Conservation (phyloP, 1,284 basidiomycete species). For the Clitocybe nebularis region DNA sequence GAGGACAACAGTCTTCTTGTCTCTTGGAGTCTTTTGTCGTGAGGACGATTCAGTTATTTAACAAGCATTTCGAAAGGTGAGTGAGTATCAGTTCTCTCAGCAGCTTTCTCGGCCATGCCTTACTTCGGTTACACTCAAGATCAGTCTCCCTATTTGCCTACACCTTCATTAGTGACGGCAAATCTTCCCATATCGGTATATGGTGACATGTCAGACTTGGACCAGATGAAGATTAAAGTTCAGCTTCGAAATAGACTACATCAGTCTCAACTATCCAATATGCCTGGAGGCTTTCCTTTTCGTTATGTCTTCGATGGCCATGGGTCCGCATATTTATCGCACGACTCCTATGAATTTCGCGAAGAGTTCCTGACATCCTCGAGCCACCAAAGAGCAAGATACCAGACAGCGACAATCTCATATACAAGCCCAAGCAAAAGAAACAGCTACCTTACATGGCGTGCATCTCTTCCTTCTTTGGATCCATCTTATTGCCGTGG, state of each 20-base stretch:
- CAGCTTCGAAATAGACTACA: constrained; percentile 26
- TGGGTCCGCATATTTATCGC: constrained; percentile 17
- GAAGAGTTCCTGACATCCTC: constrained; percentile 18
- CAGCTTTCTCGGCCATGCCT: constrained; percentile 1
- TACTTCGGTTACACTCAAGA: constrained; percentile 3
- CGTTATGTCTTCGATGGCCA: constrained; percentile 19
- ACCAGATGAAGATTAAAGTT: constrained; percentile 18
- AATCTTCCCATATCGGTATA: constrained; percentile 3
- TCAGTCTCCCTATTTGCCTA: constrained; percentile 6
- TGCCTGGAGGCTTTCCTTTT: constrained; percentile 31
- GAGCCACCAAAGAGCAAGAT: constrained; percentile 14
- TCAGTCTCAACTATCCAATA: constrained; percentile 20
- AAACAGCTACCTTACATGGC: constrained; percentile 21
- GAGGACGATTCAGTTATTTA: constrained; percentile 11
- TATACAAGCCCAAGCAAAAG: constrained; percentile 17
- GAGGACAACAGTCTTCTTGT: constrained; percentile 17
- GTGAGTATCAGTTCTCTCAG: neutral
- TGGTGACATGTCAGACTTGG: constrained; percentile 4
- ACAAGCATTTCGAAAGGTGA: constrained; percentile 1
- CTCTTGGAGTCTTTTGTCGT: constrained; percentile 8
- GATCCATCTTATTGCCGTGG: constrained; percentile 16
- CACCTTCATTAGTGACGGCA: neutral
- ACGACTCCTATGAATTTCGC: constrained; percentile 27
- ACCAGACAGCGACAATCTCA: constrained; percentile 17
- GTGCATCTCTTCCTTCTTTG: constrained; percentile 18